These are phyloP conservation scores for Apiotrichum brassicae DNA, from an alignment of 1,284 basidiomycete genomes.

Conservation along the genomic window DNA sequence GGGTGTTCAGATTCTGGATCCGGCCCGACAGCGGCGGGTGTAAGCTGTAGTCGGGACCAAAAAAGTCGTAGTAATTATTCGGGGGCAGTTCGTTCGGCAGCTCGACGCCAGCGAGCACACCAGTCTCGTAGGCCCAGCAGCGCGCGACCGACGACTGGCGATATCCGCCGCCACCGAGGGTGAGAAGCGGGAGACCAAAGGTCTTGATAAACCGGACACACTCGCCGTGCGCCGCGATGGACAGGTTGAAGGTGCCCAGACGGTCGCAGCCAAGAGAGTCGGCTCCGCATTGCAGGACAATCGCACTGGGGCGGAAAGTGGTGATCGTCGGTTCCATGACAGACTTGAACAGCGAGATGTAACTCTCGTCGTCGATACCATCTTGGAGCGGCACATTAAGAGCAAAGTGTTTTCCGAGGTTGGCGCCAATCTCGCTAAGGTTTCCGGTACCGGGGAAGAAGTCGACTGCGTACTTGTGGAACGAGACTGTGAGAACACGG, in stretches of 20 bases:
- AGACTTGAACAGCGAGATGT: slow-evolving; percentile 88
- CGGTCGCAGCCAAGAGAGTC: slow-evolving; percentile 93
- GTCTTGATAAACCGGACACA: slow-evolving; percentile 94
- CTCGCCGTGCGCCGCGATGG: slow-evolving; percentile 97
- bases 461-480: slow-evolving; percentile 98
- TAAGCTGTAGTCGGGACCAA: slow-evolving; percentile 83
- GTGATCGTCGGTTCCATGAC: slow-evolving; percentile 91
- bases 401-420: slow-evolving; percentile 86
- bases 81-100: slow-evolving; percentile 80
- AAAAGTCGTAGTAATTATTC: slow-evolving; percentile 90
- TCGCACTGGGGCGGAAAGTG: slow-evolving; percentile 80
- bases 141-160: slow-evolving; percentile 77
- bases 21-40: slow-evolving; percentile 86
- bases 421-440: slow-evolving; percentile 78
- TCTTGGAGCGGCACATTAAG: slow-evolving; percentile 94
- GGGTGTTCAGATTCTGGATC: slow-evolving; percentile 88
- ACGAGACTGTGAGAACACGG: slow-evolving; percentile 95
- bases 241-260: slow-evolving; percentile 94
- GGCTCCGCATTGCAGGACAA: slow-evolving; percentile 96
- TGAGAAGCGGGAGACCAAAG: slow-evolving; percentile 81
- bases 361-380: slow-evolving; percentile 96
- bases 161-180: slow-evolving; percentile 92
- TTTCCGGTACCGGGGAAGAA: slow-evolving; percentile 97
- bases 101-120: slow-evolving; percentile 76
- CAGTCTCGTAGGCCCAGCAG: slow-evolving; percentile 99